Conservation (phyloP, 1,284 basidiomycete species). For the Mycosarcoma mackinlayi region DNA sequence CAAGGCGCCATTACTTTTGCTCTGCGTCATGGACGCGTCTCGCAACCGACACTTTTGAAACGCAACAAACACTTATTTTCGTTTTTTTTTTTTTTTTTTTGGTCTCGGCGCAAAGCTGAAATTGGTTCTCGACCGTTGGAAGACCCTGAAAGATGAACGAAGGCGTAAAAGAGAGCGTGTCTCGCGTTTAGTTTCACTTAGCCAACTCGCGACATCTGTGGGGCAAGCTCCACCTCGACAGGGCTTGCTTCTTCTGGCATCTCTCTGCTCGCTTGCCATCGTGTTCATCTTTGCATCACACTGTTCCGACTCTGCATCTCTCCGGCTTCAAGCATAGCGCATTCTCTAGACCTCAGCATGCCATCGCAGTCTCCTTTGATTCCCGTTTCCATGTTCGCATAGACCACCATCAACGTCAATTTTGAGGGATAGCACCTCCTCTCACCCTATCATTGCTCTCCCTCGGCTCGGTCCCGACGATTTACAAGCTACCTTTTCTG, state of each 20-base stretch:
- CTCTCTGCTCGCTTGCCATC: conserved; percentile 5
- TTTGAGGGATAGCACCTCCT: too few relatives aligned
- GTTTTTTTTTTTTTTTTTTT: too few relatives aligned
- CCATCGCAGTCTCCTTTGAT: not conserved
- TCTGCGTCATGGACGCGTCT: conserved; percentile 1
- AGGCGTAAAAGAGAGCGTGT: not conserved
- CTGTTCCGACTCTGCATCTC: not conserved
- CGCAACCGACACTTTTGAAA: conserved; percentile 13
- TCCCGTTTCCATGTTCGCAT: conserved; percentile 5
- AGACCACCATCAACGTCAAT: not conserved
- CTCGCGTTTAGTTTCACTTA: not conserved
- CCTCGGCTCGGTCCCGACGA: not conserved
- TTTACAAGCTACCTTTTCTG: too few relatives aligned
- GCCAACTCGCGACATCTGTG: not conserved
- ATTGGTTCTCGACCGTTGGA: too few relatives aligned
- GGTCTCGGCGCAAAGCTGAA: too few relatives aligned
- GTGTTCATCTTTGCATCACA: too few relatives aligned
- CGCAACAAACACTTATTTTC: too few relatives aligned
- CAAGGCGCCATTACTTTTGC: too few relatives aligned
- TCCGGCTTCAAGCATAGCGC: not conserved
- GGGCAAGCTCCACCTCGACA: not conserved
- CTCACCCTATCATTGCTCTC: too few relatives aligned
- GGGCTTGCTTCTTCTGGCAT: not conserved
- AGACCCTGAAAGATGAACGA: not conserved
- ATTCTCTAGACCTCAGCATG: too few relatives aligned